Percentiles rank a stretch among this genome's conserved stretches.
Conservation (phyloP, 2,329 filamentous ascomycete species). For the Mollisiaceae sp. region DNA sequence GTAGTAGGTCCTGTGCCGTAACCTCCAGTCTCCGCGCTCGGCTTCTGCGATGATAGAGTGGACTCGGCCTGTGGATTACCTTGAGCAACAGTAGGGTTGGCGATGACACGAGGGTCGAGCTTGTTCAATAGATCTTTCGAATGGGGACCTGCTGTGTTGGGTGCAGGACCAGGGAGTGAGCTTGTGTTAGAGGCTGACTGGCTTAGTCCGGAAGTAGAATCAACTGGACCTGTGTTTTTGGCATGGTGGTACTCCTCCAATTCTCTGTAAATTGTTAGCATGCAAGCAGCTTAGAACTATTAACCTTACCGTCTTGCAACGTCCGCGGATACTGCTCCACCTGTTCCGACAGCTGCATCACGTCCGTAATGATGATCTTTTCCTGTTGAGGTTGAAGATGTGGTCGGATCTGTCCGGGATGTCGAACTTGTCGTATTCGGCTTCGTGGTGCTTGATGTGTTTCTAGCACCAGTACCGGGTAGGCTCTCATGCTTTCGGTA, state of each 20-base stretch:
- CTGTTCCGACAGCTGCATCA: slow-evolving; percentile 20
- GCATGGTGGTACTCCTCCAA: slow-evolving; percentile 18
- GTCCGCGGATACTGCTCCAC: slow-evolving; percentile 10
- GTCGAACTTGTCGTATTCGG: background rate
- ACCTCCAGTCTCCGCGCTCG: slow-evolving; percentile 1
- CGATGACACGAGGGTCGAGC: slow-evolving; percentile 46
- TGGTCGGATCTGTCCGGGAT: slow-evolving; percentile 4
- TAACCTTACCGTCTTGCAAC: slow-evolving; percentile 1
- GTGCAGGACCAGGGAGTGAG: slow-evolving; percentile 26
- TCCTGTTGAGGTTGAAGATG: slow-evolving; percentile 1
- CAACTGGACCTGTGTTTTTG: background rate
- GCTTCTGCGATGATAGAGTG: background rate
- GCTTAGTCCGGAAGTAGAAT: background rate
- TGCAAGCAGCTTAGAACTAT: no score
- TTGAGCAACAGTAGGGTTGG: slow-evolving; percentile 21
- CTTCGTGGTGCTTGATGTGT: background rate
- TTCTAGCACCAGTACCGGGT: background rate
- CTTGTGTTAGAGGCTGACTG: slow-evolving; percentile 3
- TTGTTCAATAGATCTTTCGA: slow-evolving; percentile 47
- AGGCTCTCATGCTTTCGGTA: slow-evolving; percentile 14
- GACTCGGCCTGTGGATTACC: background rate
- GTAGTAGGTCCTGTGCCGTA: slow-evolving; percentile 3
- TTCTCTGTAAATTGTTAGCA: background rate
- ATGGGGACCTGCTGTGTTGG: slow-evolving; percentile 43
- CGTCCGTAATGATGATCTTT: slow-evolving; percentile 21